Evolutionary conservation across 768 basidiomycete species (phyloP), one percentile per base, ranked within the genome.

Genomic region (Hypsizygus marmoreus): DNA sequence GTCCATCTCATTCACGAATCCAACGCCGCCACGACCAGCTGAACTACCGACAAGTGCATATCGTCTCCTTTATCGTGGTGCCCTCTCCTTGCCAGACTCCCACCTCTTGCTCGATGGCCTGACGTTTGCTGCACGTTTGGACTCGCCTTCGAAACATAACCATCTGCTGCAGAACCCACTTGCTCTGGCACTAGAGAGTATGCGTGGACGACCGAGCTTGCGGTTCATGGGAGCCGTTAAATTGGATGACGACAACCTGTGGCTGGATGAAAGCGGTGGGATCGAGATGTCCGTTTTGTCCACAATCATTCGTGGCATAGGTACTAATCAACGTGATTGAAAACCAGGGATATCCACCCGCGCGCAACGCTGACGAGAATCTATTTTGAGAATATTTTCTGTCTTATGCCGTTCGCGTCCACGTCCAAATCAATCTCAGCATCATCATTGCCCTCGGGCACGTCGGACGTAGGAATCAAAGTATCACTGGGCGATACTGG

Each of bases 21-120:
- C 57, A 6, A 63, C 58, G 1, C 57, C 63, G 1, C 57, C 58
- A 26, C 53, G 51, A 12, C 40, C 45, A 32, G 14, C 40, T 14
- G 55, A 55, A 12, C 20, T 50, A 22, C 32, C 32, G 10, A 45
- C 40, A 8, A 46, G 37, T 41, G 26, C 58, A 9, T 70, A 77
- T 51, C 84, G 88, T 30, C 74, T 88, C 0, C 76, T 91, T 19
- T 91, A 88, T 57, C 82, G 88, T 40, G 88, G 88, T 6, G 77
- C 86, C 0, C 71, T 91, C 7, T 82, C 86, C 1, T 62, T 90
- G 0, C 84, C 86, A 5, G 88, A 88, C 56, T 90, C 88, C 0
- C 68, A 85, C 38, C 67, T 90, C 16, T 68, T 76, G 2, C 78
- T 91, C 25, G 88, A 91, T 56, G 88, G 88, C 5, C 61, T 91